These are phyloP conservation scores for Bacidia gigantensis DNA, from an alignment of 495 filamentous ascomycete species.

Conservation along the genomic window DNA sequence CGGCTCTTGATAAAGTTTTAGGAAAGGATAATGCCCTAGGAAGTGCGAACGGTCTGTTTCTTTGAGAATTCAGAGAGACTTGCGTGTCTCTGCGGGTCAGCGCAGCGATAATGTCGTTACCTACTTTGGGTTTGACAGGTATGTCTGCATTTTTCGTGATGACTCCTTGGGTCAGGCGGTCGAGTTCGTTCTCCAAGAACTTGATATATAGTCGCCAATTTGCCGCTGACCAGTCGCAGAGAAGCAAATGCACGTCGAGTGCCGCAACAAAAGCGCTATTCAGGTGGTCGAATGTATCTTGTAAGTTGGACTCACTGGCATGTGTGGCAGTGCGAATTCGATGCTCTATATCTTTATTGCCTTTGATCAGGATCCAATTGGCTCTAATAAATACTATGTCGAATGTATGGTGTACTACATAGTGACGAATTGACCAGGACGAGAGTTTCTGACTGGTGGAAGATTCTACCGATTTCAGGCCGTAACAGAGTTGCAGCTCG, in stretches of 20 bases:
- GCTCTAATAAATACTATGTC: conserved; percentile 25
- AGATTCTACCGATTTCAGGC: conserved; percentile 30
- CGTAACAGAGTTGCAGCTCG: conserved; percentile 32
- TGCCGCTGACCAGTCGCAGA: conserved; percentile 33
- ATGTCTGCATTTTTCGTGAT: conserved; percentile 13
- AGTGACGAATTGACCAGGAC: conserved; percentile 35
- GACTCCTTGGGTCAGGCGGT: conserved; percentile 17
- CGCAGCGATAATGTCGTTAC: not conserved
- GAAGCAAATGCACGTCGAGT: conserved; percentile 27
- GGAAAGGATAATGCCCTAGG: no score
- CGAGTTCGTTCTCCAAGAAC: conserved; percentile 25
- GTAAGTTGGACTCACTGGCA: conserved; percentile 16
- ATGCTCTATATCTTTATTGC: conserved; percentile 23
- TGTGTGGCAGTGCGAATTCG: conserved; percentile 23
- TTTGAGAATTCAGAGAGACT: no score
- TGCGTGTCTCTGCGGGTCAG: no score
- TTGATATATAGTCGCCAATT: conserved; percentile 36
- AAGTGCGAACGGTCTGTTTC: no score
- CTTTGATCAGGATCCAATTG: conserved; percentile 30
- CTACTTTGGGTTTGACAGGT: not conserved
- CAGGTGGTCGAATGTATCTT: no score
- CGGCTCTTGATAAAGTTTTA: no score
- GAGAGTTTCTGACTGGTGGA: conserved; percentile 19
- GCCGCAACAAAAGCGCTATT: conserved; percentile 22
- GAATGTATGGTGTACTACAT: conserved; percentile 30